phyloP scores from a whole-genome alignment of 345 rosid species.

The Sonneratia caseolaris region DNA sequence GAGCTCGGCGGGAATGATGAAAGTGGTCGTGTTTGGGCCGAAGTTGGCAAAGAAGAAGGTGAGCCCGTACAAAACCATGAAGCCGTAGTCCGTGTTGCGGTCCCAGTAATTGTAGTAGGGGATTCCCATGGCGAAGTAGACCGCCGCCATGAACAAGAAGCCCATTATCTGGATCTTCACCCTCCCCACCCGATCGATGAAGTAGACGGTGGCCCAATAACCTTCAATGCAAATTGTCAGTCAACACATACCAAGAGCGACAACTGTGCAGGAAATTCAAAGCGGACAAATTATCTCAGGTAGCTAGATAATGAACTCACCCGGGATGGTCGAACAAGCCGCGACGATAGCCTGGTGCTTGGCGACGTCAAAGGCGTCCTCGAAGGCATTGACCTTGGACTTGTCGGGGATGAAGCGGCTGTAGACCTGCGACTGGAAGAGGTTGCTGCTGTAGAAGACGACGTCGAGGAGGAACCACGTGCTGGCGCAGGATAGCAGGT shows the following conservation, averaged over 20 bases:
- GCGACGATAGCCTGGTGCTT: slow-evolving; percentile 53
- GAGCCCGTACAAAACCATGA: slow-evolving; percentile 33
- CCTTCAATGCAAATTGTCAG: neutral
- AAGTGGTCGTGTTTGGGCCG: slow-evolving; percentile 66
- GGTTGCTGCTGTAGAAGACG: slow-evolving; percentile 59
- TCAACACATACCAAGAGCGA: no score
- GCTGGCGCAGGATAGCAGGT: slow-evolving; percentile 49
- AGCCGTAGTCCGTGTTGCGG: slow-evolving; percentile 3
- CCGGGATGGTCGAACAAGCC: slow-evolving; percentile 49
- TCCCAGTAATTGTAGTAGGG: neutral
- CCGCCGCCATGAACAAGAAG: slow-evolving; percentile 58
- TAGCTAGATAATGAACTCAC: slow-evolving; percentile 1
- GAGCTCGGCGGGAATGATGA: slow-evolving; percentile 57
- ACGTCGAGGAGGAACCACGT: slow-evolving; percentile 72
- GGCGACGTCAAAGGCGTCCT: slow-evolving; percentile 40
- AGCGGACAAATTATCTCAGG: no score
- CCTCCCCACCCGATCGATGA: slow-evolving; percentile 55
- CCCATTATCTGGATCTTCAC: slow-evolving; percentile 55
- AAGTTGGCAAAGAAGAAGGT: slow-evolving; percentile 59
- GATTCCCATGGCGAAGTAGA: slow-evolving; percentile 26
- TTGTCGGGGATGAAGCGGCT: slow-evolving; percentile 19
- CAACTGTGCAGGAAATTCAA: no score
- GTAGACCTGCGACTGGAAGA: slow-evolving; percentile 63
- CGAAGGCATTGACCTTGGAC: slow-evolving; percentile 42
- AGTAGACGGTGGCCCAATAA: slow-evolving; percentile 61